These are phyloP conservation scores for Lactifluus echinatus DNA, from an alignment of 768 basidiomycete genomes.

Conservation along the genomic window DNA sequence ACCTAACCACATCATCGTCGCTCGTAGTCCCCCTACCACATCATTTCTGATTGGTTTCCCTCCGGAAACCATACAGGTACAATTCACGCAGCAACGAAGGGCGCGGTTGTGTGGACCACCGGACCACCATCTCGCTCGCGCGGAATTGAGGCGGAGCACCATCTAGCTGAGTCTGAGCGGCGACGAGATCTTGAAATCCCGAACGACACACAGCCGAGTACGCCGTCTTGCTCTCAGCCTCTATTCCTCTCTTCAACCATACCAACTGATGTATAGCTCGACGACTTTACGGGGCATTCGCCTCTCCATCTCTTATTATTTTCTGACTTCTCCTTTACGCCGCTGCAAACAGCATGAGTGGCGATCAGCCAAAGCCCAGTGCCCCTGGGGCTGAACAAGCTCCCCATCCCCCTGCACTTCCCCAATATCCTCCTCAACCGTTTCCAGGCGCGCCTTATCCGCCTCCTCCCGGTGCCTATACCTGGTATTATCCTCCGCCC, in stretches of 20 bases:
- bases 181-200: slow-evolving; percentile 23
- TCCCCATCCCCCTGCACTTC: slow-evolving; percentile 8
- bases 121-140: neutral
- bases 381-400: slow-evolving; percentile 6
- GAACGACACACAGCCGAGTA: slow-evolving; percentile 19
- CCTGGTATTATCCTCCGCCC: slow-evolving; percentile 20
- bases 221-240: slow-evolving; percentile 5
- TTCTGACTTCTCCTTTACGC: neutral
- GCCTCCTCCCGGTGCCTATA: slow-evolving; percentile 18
- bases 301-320: neutral
- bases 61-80: neutral
- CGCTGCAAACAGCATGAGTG: slow-evolving; percentile 13
- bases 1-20: slow-evolving; percentile 19
- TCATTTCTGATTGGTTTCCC: neutral
- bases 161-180: slow-evolving; percentile 20
- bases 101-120: neutral
- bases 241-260: neutral
- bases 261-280: neutral
- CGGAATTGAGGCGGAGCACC: slow-evolving; percentile 21
- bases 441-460: slow-evolving; percentile 13
- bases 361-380: slow-evolving; percentile 17
- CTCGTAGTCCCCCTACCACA: neutral
- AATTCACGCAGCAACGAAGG: neutral
- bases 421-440: slow-evolving; percentile 18
- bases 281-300: neutral